Percentiles rank a stretch among this genome's conserved stretches.
Evolutionary conservation across 139 green algal genomes (phyloP).

Genomic region (Tetraselmis striata): DNA sequence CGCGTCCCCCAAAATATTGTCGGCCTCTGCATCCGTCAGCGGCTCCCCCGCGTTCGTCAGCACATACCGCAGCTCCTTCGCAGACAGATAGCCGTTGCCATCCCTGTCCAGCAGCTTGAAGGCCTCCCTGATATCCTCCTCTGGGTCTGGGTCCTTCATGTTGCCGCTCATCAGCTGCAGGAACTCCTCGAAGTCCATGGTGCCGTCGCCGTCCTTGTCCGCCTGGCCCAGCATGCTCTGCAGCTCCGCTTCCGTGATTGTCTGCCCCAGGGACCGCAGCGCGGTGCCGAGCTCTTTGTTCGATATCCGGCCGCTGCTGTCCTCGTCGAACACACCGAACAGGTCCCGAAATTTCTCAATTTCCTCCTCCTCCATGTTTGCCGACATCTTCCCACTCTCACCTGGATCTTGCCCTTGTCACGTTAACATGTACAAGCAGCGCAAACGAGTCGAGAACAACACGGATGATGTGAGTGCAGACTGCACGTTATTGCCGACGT

Average conservation of each 20-base stretch:
- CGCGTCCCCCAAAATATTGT: conserved; percentile 95
- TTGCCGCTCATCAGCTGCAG: conserved; percentile 96
- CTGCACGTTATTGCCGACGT: no score
- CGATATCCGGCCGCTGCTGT: conserved; percentile 88
- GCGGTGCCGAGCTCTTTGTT: conserved; percentile 98
- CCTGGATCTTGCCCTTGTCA: no score
- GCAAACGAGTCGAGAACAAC: no score
- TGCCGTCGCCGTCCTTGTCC: conserved; percentile 96
- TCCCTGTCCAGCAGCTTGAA: conserved; percentile 74
- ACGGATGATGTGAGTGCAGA: no score
- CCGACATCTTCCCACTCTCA: no score
- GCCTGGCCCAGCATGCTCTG: conserved; percentile 99
- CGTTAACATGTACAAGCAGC: no score
- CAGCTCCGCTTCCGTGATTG: conserved; percentile 97
- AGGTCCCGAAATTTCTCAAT: conserved; percentile 86
- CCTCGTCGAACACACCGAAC: conserved; percentile 90
- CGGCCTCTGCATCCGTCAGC: conserved; percentile 96
- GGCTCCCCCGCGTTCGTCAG: conserved; percentile 98
- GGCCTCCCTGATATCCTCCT: conserved; percentile 57
- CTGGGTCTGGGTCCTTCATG: conserved; percentile 90
- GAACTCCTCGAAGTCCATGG: conserved; percentile 99
- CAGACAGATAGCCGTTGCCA: conserved; percentile 87
- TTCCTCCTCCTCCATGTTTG: conserved; percentile 65
- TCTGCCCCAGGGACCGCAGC: conserved; percentile 98
- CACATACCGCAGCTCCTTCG: conserved; percentile 94